A percentile compares a stretch with the other conserved stretches of the same genome.
Conservation (phyloP, 495 filamentous ascomycete species). For the Penicillium chermesinum region DNA sequence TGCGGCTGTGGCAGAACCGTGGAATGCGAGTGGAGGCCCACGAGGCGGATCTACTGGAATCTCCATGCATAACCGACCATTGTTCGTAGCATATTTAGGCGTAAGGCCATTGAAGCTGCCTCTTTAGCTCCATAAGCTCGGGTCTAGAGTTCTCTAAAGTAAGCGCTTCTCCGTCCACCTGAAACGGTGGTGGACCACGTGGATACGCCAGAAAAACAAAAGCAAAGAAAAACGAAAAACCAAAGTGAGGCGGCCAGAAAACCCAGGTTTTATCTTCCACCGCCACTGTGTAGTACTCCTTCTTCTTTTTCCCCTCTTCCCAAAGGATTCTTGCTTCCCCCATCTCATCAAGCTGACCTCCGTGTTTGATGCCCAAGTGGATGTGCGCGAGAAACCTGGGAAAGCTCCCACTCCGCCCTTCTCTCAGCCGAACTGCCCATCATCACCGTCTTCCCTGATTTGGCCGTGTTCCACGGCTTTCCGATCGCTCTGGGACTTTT, state of each 20-base stretch:
- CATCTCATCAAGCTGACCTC: conserved; percentile 23
- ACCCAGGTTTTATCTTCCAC: conserved; percentile 16
- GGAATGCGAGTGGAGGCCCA: conserved; percentile 28
- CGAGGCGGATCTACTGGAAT: conserved; percentile 11
- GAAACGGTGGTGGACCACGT: conserved; percentile 34
- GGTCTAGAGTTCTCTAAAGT: neutral
- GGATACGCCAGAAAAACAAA: conserved; percentile 21
- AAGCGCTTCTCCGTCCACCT: neutral
- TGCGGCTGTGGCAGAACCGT: conserved; percentile 24
- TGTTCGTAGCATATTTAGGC: neutral
- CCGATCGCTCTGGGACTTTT: conserved; percentile 4
- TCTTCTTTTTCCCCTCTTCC: conserved; percentile 12
- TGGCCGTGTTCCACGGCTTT: neutral
- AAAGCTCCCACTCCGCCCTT: conserved; percentile 1
- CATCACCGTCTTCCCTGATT: conserved; percentile 12
- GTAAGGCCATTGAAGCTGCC: neutral
- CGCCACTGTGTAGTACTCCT: conserved; percentile 20
- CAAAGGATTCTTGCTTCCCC: conserved; percentile 26
- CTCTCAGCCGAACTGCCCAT: neutral
- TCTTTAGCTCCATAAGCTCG: neutral
- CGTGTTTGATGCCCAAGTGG: conserved; percentile 1
- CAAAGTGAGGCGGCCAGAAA: conserved; percentile 37
- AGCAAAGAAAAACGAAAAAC: conserved; percentile 18
- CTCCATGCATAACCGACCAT: neutral
- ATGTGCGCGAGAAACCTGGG: conserved; percentile 5